Conservation (phyloP, 257 asterid species). For the Nicotiana undulata region DNA sequence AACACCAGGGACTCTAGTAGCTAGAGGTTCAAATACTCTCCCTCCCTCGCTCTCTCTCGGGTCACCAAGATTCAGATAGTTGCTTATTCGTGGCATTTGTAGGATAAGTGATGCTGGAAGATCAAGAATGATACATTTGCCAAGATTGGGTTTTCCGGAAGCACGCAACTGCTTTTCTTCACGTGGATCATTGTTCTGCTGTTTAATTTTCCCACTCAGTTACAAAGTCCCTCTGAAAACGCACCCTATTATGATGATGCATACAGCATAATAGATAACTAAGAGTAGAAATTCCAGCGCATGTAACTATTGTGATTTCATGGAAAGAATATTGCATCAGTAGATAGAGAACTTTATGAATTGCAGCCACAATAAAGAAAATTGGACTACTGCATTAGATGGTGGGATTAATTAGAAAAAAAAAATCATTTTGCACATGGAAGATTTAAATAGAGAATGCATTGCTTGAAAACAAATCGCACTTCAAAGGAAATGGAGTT, state of each 20-base stretch:
- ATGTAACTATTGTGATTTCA: background rate
- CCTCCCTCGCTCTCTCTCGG: background rate
- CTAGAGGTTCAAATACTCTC: background rate
- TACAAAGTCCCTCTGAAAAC: background rate
- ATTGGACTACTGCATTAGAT: background rate
- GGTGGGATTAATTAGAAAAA: background rate
- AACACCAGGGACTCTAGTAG: background rate
- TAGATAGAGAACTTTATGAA: background rate
- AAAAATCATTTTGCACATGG: background rate
- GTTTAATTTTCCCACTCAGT: background rate
- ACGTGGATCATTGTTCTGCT: background rate
- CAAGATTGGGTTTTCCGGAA: background rate
- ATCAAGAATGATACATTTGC: background rate
- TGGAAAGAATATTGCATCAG: background rate
- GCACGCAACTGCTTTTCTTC: background rate
- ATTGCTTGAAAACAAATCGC: background rate
- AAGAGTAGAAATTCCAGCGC: background rate
- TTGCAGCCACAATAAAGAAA: background rate
- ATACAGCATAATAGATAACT: background rate
- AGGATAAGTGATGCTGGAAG: background rate
- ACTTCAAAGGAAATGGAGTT: background rate
- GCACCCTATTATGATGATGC: background rate
- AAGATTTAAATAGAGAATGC: background rate
- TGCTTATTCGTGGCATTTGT: background rate
- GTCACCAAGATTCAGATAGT: background rate